Conservation (phyloP, 257 asterid species). For the Primulina eburnea region DNA sequence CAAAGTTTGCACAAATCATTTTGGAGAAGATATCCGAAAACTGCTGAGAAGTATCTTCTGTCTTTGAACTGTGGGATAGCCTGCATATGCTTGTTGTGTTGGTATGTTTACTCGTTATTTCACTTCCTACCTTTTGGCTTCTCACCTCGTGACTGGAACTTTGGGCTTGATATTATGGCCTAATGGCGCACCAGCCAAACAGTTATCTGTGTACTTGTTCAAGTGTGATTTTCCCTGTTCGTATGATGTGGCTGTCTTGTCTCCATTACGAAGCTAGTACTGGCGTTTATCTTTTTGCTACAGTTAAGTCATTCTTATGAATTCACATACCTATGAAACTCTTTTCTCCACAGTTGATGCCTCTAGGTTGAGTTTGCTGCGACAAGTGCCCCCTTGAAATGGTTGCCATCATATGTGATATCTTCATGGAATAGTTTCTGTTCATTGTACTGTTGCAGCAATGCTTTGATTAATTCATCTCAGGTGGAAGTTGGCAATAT, state of each 20-base stretch:
- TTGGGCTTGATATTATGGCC: not conserved
- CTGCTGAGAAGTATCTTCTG: slow-evolving; percentile 6
- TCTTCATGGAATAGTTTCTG: slow-evolving; percentile 1
- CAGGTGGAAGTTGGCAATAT: slow-evolving; percentile 45
- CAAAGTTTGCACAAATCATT: not conserved
- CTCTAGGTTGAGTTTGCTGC: too few relatives aligned
- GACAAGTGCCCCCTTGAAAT: not conserved
- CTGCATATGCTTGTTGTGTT: not conserved
- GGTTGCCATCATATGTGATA: slow-evolving; percentile 5
- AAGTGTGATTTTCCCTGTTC: slow-evolving; percentile 7
- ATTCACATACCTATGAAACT: not conserved
- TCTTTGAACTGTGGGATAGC: not conserved
- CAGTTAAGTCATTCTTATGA: not conserved
- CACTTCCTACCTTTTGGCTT: not conserved
- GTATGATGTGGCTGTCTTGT: too few relatives aligned
- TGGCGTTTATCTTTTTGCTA: not conserved
- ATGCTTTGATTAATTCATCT: slow-evolving; percentile 29
- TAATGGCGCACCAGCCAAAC: not conserved
- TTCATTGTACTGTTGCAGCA: slow-evolving; percentile 15
- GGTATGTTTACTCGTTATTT: not conserved
- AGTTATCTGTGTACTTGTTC: not conserved
- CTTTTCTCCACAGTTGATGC: not conserved
- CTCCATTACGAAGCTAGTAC: too few relatives aligned
- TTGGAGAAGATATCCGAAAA: not conserved
- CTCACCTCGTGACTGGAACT: not conserved